Evolutionary conservation across 306 rosid genomes (phyloP).

Genomic region (Prunus salicina): DNA sequence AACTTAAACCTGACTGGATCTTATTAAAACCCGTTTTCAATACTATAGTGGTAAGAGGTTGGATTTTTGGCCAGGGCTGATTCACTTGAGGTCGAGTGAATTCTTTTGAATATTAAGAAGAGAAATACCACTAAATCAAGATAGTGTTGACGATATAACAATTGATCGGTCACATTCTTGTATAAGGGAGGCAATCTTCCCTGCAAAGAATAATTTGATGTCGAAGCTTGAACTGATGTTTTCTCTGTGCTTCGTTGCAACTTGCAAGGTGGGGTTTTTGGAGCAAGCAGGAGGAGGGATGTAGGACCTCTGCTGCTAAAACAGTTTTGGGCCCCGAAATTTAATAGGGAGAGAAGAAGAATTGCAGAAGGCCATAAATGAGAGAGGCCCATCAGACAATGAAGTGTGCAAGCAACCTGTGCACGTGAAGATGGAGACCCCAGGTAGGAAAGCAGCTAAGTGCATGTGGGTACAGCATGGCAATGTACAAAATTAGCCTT

Average conservation of each 20-base stretch:
- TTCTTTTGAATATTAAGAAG: background rate
- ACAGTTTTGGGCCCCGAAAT: background rate
- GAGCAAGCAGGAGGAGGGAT: background rate
- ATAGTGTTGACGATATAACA: background rate
- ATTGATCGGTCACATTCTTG: background rate
- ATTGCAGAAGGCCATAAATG: background rate
- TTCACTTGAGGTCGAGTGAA: background rate
- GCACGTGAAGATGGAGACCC: background rate
- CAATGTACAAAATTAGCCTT: background rate
- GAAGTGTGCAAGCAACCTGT: background rate
- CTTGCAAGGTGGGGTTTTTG: background rate
- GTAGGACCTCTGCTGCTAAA: background rate
- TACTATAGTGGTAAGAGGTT: background rate
- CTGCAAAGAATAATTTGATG: background rate
- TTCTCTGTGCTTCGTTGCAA: background rate
- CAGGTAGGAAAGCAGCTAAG: background rate
- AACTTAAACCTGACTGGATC: background rate
- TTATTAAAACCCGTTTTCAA: background rate
- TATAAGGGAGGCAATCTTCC: background rate
- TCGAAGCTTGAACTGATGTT: background rate
- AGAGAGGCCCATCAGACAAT: background rate
- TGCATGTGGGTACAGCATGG: background rate
- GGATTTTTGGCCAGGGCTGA: background rate
- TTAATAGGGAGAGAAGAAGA: background rate
- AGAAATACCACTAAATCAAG: background rate